Percentiles rank a stretch among this genome's conserved stretches.
These are phyloP conservation scores for Bipolaris sorokiniana DNA, from an alignment of 2,329 filamentous ascomycete species.

Conservation along the genomic window DNA sequence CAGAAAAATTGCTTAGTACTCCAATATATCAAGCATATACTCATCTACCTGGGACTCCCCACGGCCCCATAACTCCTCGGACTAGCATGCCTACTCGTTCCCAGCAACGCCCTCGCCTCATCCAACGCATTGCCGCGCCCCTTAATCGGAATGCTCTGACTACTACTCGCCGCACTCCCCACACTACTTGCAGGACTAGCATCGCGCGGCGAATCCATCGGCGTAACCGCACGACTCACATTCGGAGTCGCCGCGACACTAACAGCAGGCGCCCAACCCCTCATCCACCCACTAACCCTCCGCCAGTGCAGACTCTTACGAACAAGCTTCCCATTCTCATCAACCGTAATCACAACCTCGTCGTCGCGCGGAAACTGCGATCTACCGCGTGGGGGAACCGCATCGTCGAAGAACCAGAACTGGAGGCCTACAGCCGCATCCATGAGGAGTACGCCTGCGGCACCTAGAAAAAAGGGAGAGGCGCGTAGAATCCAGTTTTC, in stretches of 20 bases:
- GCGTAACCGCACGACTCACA: conserved; percentile 37
- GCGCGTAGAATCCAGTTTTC: conserved; percentile 64
- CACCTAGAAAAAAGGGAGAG: conserved; percentile 69
- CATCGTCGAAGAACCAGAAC: conserved; percentile 65
- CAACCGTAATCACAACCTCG: conserved; percentile 56
- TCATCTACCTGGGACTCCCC: conserved; percentile 19
- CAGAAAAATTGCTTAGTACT: too few species aligned
- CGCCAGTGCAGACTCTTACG: conserved; percentile 59
- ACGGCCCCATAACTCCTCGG: conserved; percentile 43
- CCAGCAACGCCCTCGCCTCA: conserved; percentile 46
- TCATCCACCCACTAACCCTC: conserved; percentile 68
- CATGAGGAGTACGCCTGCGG: conserved; percentile 67
- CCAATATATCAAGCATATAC: neutral
- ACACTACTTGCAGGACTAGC: conserved; percentile 19
- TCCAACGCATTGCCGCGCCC: conserved; percentile 35
- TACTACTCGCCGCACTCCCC: conserved; percentile 5
- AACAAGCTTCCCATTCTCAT: conserved; percentile 39
- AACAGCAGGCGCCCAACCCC: conserved; percentile 66
- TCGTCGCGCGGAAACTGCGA: conserved; percentile 41
- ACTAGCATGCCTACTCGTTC: conserved; percentile 42
- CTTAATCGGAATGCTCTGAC: conserved; percentile 37
- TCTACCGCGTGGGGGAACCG: conserved; percentile 24
- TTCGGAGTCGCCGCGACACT: conserved; percentile 48
- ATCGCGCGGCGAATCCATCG: conserved; percentile 29
- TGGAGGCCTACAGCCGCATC: conserved; percentile 69